Percentiles rank a stretch among this genome's conserved stretches.
Conservation (phyloP, 495 filamentous ascomycete species). For the Chaetomium tenue region DNA sequence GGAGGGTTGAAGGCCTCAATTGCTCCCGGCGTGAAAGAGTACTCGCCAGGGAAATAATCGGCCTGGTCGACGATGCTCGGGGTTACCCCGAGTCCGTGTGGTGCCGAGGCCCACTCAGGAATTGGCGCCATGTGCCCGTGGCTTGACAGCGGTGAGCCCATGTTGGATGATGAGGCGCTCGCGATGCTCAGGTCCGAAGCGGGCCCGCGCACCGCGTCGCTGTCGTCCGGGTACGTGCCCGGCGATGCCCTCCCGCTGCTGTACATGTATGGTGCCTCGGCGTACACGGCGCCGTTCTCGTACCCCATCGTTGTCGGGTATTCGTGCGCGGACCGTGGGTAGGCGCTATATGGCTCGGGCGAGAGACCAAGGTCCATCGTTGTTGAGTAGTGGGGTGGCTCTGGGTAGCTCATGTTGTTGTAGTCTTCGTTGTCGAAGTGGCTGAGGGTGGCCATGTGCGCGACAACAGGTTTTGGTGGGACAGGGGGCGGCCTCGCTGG, state of each 20-base stretch:
- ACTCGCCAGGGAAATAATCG: slow-evolving; percentile 57
- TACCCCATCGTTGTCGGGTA: slow-evolving; percentile 43
- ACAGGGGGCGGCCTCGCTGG: slow-evolving; percentile 14
- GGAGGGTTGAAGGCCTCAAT: slow-evolving; percentile 52
- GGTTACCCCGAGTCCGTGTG: slow-evolving; percentile 60
- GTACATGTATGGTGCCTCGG: slow-evolving; percentile 41
- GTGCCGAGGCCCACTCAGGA: slow-evolving; percentile 58
- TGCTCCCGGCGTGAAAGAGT: slow-evolving; percentile 48
- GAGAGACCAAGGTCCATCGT: slow-evolving; percentile 46
- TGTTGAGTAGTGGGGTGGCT: slow-evolving; percentile 43
- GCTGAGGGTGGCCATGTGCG: slow-evolving; percentile 23
- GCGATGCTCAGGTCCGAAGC: slow-evolving; percentile 66
- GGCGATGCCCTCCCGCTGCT: slow-evolving; percentile 41
- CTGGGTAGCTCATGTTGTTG: slow-evolving; percentile 47
- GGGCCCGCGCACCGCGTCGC: slow-evolving; percentile 46
- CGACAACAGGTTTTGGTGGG: slow-evolving; percentile 1
- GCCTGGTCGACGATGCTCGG: slow-evolving; percentile 66
- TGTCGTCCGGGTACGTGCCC: slow-evolving; percentile 45
- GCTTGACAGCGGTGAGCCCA: slow-evolving; percentile 75
- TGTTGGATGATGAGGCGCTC: slow-evolving; percentile 75
- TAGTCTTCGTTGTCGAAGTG: slow-evolving; percentile 38
- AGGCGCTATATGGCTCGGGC: slow-evolving; percentile 40
- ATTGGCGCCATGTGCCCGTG: slow-evolving; percentile 57
- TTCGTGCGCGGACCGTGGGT: slow-evolving; percentile 43
- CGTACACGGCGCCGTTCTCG: slow-evolving; percentile 37